Conservation (phyloP, 495 filamentous ascomycete species). For the Penicillium macrosclerotiorum region DNA sequence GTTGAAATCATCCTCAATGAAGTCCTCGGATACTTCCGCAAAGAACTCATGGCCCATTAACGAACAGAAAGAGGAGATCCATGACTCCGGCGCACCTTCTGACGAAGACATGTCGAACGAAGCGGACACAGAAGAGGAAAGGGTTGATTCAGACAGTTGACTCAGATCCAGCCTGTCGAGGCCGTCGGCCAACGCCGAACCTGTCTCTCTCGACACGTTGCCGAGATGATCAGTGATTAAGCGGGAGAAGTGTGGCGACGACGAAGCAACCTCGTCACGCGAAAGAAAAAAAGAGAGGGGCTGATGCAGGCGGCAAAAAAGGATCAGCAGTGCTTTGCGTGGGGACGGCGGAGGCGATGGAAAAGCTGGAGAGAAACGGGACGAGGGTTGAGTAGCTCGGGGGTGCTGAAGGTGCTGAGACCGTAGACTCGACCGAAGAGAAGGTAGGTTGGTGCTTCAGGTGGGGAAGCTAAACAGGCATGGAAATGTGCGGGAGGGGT, state of each 20-base stretch:
- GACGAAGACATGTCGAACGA: conserved; percentile 64
- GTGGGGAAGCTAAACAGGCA: conserved; percentile 29
- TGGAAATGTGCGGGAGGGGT: conserved; percentile 36
- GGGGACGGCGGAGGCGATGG: conserved; percentile 1
- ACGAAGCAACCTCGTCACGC: conserved; percentile 29
- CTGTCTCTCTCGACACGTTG: conserved; percentile 54
- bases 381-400: no score
- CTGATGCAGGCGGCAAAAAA: conserved; percentile 3
- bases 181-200: conserved; percentile 52
- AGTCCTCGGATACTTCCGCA: conserved; percentile 96
- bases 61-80: conserved; percentile 96
- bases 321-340: conserved; percentile 6
- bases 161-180: conserved; percentile 52
- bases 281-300: conserved; percentile 17
- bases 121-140: conserved; percentile 46
- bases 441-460: neutral
- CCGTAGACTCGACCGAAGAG: conserved; percentile 1
- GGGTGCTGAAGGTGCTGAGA: no score
- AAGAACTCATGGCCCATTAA: conserved; percentile 97
- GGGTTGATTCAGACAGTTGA: conserved; percentile 50
- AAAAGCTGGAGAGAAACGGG: no score
- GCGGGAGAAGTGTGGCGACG: conserved; percentile 12
- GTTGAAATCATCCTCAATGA: conserved; percentile 99
- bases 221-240: conserved; percentile 33
- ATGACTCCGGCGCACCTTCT: conserved; percentile 84